Conservation (phyloP, 1,284 basidiomycete species). For the Rhodotorula sp. region DNA sequence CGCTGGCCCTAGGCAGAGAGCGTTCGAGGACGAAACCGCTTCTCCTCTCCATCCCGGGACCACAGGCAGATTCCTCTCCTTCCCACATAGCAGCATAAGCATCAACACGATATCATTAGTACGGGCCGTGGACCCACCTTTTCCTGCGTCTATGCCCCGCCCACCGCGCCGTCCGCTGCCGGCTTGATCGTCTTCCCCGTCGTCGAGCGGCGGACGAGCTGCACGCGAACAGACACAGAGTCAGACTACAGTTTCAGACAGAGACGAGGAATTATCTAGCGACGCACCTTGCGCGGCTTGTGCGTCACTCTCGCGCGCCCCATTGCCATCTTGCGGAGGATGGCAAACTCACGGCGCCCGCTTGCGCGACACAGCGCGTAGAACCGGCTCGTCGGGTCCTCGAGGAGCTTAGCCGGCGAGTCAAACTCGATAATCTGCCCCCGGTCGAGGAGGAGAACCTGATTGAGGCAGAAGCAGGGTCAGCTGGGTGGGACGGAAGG, state of each 20-base stretch:
- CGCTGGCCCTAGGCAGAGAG: no score
- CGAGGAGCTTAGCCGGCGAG: slow-evolving; percentile 55
- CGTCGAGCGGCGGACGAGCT: slow-evolving; percentile 16
- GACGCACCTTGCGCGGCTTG: slow-evolving; percentile 33
- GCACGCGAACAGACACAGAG: no score
- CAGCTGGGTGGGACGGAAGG: no score
- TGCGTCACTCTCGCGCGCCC: slow-evolving; percentile 29
- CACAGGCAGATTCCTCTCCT: no score
- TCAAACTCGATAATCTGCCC: slow-evolving; percentile 56
- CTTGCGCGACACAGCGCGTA: slow-evolving; percentile 38
- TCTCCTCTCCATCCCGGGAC: no score
- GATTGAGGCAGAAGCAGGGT: no score
- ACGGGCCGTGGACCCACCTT: no score
- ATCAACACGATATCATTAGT: no score
- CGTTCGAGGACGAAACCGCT: no score
- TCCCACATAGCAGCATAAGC: no score
- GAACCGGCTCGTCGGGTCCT: slow-evolving; percentile 40
- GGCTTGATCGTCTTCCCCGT: not conserved
- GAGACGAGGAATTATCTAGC: accelerated
- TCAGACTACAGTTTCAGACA: no score
- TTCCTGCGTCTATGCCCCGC: no score
- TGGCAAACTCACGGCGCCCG: slow-evolving; percentile 37
- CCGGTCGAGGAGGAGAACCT: slow-evolving; percentile 54
- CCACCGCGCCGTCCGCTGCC: not conserved
- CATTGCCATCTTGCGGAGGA: slow-evolving; percentile 37